Conservation (phyloP, 139 green algal genomes). For the Parachlorella kessleri region DNA sequence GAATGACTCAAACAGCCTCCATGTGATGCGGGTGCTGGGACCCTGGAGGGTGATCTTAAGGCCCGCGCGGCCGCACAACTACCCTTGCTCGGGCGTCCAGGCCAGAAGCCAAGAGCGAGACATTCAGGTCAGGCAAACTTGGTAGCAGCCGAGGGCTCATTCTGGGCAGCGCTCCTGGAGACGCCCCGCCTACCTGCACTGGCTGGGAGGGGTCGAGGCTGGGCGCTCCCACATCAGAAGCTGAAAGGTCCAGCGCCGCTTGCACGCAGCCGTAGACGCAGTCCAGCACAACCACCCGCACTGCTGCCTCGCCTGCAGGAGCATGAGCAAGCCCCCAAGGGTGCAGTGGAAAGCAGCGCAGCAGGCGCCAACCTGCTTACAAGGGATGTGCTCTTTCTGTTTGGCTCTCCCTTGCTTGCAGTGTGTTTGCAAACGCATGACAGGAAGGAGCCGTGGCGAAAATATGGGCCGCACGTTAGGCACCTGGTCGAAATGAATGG, state of each 20-base stretch:
- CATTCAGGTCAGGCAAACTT: neutral
- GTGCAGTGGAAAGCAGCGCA: too few species aligned
- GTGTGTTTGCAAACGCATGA: too few species aligned
- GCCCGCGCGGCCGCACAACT: constrained; percentile 23
- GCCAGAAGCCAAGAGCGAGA: too few species aligned
- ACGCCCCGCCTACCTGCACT: constrained; percentile 1
- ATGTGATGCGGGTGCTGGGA: neutral
- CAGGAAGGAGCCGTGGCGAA: too few species aligned
- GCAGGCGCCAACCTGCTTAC: too few species aligned
- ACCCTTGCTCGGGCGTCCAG: neutral
- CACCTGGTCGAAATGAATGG: too few species aligned
- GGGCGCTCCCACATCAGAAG: neutral
- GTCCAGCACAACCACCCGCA: constrained; percentile 25
- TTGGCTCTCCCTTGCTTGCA: too few species aligned
- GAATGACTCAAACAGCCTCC: constrained; percentile 51
- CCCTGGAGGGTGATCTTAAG: constrained; percentile 48
- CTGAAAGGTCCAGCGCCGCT: neutral
- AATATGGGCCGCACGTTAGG: too few species aligned
- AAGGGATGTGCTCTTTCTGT: too few species aligned
- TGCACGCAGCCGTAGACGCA: constrained; percentile 12
- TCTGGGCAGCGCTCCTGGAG: neutral
- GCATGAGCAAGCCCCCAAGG: too few species aligned
- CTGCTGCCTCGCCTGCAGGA: constrained; percentile 5
- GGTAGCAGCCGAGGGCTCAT: neutral
- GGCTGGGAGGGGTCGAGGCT: constrained; percentile 1